Evolutionary conservation across 2,329 filamentous ascomycete genomes (phyloP).

Genomic region (Knufia fluminis): DNA sequence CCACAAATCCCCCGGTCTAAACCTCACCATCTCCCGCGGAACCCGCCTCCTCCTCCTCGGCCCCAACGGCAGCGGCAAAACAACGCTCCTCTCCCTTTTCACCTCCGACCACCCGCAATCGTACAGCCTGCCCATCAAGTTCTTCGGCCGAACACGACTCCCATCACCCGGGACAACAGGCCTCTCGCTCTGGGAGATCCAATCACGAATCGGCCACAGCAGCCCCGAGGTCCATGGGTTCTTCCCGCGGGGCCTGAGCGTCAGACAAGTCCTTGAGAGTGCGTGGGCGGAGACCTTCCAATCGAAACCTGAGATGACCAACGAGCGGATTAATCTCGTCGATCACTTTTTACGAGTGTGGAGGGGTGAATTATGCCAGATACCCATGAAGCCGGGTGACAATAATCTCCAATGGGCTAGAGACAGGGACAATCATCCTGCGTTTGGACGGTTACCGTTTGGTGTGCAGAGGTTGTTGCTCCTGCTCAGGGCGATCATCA

Average conservation of each 20-base stretch:
- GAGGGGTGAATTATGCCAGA: conserved; percentile 62
- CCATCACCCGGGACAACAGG: conserved; percentile 63
- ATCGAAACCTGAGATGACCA: conserved; percentile 55
- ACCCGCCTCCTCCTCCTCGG: conserved; percentile 90
- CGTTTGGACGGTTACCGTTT: conserved; percentile 67
- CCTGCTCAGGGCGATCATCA: conserved; percentile 72
- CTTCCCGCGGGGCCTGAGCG: conserved; percentile 68
- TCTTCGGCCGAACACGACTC: conserved; percentile 75
- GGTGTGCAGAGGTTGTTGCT: conserved; percentile 75
- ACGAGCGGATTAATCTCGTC: conserved; percentile 49
- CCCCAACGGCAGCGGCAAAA: conserved; percentile 90
- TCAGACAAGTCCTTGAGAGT: conserved; percentile 68
- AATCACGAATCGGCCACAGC: conserved; percentile 80
- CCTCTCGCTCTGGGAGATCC: conserved; percentile 86
- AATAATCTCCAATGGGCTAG: conserved; percentile 19
- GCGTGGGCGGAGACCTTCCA: conserved; percentile 87
- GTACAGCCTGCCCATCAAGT: conserved; percentile 75
- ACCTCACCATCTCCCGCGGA: conserved; percentile 74
- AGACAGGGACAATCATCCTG: conserved; percentile 26
- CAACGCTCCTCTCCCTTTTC: conserved; percentile 82
- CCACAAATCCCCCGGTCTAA: conserved; percentile 51
- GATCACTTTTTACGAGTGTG: conserved; percentile 69
- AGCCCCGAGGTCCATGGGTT: conserved; percentile 90
- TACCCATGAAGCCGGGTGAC: neutral
- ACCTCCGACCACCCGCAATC: conserved; percentile 94